Base-by-base conservation (phyloP, 139 green algal species). In the Cymbomonas tetramitiformis region DNA sequence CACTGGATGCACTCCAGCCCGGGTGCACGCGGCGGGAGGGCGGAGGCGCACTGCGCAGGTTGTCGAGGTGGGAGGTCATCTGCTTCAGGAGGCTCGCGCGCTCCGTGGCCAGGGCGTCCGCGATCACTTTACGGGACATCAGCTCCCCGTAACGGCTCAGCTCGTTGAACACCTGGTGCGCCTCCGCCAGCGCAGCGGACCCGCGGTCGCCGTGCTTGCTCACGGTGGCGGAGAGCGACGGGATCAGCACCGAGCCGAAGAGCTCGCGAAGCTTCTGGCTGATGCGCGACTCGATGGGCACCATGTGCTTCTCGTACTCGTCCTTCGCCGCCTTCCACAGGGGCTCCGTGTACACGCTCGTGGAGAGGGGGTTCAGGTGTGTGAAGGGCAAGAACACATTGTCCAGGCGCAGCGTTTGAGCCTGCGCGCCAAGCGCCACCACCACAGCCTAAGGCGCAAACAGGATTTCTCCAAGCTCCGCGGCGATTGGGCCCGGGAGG, bases 231-330 rank as follows among this genome's bases (percentile, higher is more conserved):
- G 67, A 58, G 21, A 85, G 64, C 31, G 64, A 62, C 0, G 78
- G 78, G 10, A 83, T 65, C 41, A 85, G 71, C 18, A 62, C 53
- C 8, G 65, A 56, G 0, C 56, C 41, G 33, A 86, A 74, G 8
- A 76, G 49, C 44, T 84, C 72, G 21, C 68, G 64, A n/a, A 88
- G 75, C 61, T 82, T 80, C 64, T 81, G 61, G 38, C 56, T 69
- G 40, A 88, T 69, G 38, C 66, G 68, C 25, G 62, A 43, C 66
- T 85, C 79, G n/a, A 84, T 62, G 9, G 71, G 76, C 1, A 36
- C 59, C 66, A 86, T 80, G 39, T 63, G 62, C 15, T 51, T 46
- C 51, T 81, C 64, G 46, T 81, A 80, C 34, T 82, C 70, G 19
- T 70, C 69, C 10, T 63, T 39, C 3, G 76, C 81, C 4, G 73